Evolutionary conservation across 805 yeast species (phyloP).

Genomic region (Naumovozyma baii): DNA sequence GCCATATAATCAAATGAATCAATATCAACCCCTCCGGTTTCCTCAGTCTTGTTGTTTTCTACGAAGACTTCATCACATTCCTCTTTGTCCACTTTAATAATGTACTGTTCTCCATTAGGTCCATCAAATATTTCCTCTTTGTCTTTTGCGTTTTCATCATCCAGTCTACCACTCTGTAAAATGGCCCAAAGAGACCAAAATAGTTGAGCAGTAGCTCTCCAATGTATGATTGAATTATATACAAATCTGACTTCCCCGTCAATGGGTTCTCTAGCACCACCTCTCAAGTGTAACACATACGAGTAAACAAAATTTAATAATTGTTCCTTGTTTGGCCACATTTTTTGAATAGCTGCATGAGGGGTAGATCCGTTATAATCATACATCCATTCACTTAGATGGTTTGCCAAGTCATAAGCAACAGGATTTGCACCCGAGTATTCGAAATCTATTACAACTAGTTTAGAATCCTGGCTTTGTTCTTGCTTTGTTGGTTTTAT

Average conservation of each 20-base stretch:
- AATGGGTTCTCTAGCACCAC: slow-evolving; percentile 27
- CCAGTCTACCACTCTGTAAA: slow-evolving; percentile 52
- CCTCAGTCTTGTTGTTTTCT: slow-evolving; percentile 21
- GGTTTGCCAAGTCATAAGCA: slow-evolving; percentile 86
- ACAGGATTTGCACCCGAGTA: slow-evolving; percentile 87
- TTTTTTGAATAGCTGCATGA: slow-evolving; percentile 35
- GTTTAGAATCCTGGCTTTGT: slow-evolving; percentile 49
- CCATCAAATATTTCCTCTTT: slow-evolving; percentile 38
- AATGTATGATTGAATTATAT: slow-evolving; percentile 54
- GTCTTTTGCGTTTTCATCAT: slow-evolving; percentile 1
- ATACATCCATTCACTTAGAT: slow-evolving; percentile 95
- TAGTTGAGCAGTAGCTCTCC: slow-evolving; percentile 75
- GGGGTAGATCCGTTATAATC: slow-evolving; percentile 60
- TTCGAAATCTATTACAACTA: slow-evolving; percentile 94
- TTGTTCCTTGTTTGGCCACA: slow-evolving; percentile 61
- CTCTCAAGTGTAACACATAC: slow-evolving; percentile 55
- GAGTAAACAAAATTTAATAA: slow-evolving; percentile 62
- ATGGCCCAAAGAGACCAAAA: slow-evolving; percentile 92
- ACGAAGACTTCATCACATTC: slow-evolving; percentile 15
- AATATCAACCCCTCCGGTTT: slow-evolving; percentile 30
- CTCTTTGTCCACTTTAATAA: slow-evolving; percentile 22
- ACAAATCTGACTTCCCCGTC: slow-evolving; percentile 41
- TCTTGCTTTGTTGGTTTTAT: slow-evolving; percentile 33
- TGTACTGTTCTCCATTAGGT: slow-evolving; percentile 45
- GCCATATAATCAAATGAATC: slow-evolving; percentile 72